These are phyloP conservation scores for Diaporthe capsici DNA, from an alignment of 2,329 filamentous ascomycete genomes.

Conservation along the genomic window DNA sequence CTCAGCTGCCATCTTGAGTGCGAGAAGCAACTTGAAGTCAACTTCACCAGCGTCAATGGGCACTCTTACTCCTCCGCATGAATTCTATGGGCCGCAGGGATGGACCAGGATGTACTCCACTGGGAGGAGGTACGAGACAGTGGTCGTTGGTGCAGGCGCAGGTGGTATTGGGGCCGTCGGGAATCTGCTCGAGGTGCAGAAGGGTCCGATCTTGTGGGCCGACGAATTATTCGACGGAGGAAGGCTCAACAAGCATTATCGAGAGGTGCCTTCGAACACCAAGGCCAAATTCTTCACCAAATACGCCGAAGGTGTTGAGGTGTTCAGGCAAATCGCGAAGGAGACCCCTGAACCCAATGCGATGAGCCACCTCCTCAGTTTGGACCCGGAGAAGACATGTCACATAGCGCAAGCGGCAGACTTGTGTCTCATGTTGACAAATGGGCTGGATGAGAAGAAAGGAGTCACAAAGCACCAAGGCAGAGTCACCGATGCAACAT, in stretches of 20 bases:
- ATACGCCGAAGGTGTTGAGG: slow-evolving; percentile 66
- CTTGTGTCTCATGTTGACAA: slow-evolving; percentile 60
- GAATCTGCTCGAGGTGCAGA: slow-evolving; percentile 68
- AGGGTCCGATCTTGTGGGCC: slow-evolving; percentile 68
- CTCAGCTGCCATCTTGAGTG: neutral
- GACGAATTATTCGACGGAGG: slow-evolving; percentile 69
- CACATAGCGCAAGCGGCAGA: slow-evolving; percentile 70
- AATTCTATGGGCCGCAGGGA: slow-evolving; percentile 30
- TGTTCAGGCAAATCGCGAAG: slow-evolving; percentile 66
- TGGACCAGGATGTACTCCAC: slow-evolving; percentile 42
- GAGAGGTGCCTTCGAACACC: slow-evolving; percentile 74
- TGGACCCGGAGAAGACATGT: slow-evolving; percentile 71
- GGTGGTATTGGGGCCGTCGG: slow-evolving; percentile 70
- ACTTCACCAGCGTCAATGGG: slow-evolving; percentile 32
- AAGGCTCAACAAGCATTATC: slow-evolving; percentile 66
- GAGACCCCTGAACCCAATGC: slow-evolving; percentile 65
- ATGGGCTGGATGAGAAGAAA: slow-evolving; percentile 57
- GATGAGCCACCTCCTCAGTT: slow-evolving; percentile 63
- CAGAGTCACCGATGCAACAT: slow-evolving; percentile 54
- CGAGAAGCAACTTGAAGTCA: neutral
- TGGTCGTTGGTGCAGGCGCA: slow-evolving; percentile 41
- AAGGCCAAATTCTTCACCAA: slow-evolving; percentile 72
- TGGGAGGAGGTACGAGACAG: slow-evolving; percentile 42
- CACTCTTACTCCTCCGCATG: slow-evolving; percentile 38
- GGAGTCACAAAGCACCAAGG: slow-evolving; percentile 56